A percentile compares a stretch with the other conserved stretches of the same genome.
Conservation (phyloP, 1,284 basidiomycete genomes). For the Malassezia globosa region DNA sequence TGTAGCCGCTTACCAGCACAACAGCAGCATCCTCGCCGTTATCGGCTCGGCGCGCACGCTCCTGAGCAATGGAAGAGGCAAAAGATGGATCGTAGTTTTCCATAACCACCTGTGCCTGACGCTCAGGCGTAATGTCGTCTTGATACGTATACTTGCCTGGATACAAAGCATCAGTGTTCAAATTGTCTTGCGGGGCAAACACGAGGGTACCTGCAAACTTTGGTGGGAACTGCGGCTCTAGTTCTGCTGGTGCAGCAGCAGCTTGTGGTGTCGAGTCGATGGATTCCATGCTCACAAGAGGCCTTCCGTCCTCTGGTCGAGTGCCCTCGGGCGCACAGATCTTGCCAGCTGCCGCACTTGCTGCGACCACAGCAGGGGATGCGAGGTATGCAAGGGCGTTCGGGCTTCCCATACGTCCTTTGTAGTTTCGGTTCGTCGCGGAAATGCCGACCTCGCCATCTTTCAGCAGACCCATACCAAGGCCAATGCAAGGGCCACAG, state of each 20-base stretch:
- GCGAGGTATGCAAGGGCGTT: constrained; percentile 90
- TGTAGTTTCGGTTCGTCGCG: constrained; percentile 97
- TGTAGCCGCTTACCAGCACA: constrained; percentile 83
- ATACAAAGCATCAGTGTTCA: constrained; percentile 97
- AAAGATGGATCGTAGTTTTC: constrained; percentile 95
- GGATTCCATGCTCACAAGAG: constrained; percentile 23
- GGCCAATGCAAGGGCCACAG: constrained; percentile 94
- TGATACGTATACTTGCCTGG: constrained; percentile 99
- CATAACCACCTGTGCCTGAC: constrained; percentile 85
- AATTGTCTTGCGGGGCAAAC: constrained; percentile 90
- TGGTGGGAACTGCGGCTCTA: constrained; percentile 56
- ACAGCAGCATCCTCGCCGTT: constrained; percentile 51
- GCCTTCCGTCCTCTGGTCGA: constrained; percentile 35
- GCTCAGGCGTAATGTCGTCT: constrained; percentile 90
- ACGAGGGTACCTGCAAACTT: constrained; percentile 72
- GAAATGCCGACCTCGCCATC: constrained; percentile 93
- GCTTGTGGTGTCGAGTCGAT: constrained; percentile 28
- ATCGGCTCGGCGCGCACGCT: constrained; percentile 46
- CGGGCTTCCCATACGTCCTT: constrained; percentile 93
- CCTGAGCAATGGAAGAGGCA: constrained; percentile 60
- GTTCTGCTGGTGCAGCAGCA: constrained; percentile 12
- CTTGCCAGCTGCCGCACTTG: constrained; percentile 79
- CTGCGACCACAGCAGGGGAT: constrained; percentile 90
- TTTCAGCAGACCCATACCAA: constrained; percentile 80
- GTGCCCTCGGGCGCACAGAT: constrained; percentile 63